Base-by-base conservation (phyloP, 2,329 filamentous ascomycete genomes). In the Didymosphaeria variabile region DNA sequence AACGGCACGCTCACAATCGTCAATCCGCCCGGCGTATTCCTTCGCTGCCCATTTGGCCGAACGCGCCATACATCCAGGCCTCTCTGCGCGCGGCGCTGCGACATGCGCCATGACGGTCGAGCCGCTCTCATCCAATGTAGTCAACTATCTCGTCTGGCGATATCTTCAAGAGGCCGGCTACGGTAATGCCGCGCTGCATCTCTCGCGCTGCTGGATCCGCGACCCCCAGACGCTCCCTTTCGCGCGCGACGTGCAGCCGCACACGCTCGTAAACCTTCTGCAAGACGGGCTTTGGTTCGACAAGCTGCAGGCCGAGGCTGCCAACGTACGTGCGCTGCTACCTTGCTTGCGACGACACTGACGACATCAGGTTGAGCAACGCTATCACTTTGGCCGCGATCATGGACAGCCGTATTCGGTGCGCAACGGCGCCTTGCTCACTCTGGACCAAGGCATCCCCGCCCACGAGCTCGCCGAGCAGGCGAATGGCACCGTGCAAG, bases 141-240 rank as follows among this genome's bases (percentile, higher is more conserved):
- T 90, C 74, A 90, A 90, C 80, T 89, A 90, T 79, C 81, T 90
- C 73, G 88, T 90, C 77, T 88, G 87, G 84, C 87, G 21, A 53
- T 66, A 42, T 31, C 42, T 55, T 5, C 53, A 55, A n/a, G 53
- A 55, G 29, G 53, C 59, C 86, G 85, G 85, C 61, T 86, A 85
- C 77, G 84, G 85, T 57, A 85, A 86, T 69, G 86, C 87, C 54
- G 86, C 86, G 50, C 81, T 86, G 64, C 85, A 84, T 77, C 82
- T 90, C 64, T 85, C 87, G 74, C 83, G 84, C 68, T 86, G 87
- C 75, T 90, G 87, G 88, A 82, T 86, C 71, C 83, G 84, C 71
- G 84, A 90, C 72, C 86, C 87, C 57, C 86, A 89, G 68, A 79
- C 78, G 67, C 81, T 89, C 50, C 85, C 87, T 21, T 90, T 90